Evolutionary conservation across 495 filamentous ascomycete species (phyloP).

Genomic region (Chaetomidium leptoderma): DNA sequence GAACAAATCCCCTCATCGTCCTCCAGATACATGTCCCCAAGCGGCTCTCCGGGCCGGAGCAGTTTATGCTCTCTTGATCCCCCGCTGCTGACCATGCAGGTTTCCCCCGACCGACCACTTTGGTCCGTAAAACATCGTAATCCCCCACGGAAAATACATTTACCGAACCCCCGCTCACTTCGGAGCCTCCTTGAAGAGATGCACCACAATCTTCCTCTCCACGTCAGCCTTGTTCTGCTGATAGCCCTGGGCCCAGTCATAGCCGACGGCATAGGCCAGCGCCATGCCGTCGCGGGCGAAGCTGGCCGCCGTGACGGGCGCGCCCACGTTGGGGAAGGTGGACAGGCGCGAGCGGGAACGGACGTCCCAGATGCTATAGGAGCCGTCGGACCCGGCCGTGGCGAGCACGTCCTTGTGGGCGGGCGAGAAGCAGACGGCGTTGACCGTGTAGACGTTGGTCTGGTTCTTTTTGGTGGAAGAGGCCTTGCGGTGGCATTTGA

Average conservation of each 20-base stretch:
- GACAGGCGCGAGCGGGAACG: conserved; percentile 81
- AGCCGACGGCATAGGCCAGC: conserved; percentile 87
- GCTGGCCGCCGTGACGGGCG: conserved; percentile 69
- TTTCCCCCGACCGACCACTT: neutral
- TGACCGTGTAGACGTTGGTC: conserved; percentile 82
- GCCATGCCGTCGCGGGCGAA: conserved; percentile 76
- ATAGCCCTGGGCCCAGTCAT: conserved; percentile 94
- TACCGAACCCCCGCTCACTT: conserved; percentile 30
- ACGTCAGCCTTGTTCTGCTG: conserved; percentile 62
- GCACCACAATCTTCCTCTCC: conserved; percentile 82
- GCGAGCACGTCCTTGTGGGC: conserved; percentile 75
- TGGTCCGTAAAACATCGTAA: neutral
- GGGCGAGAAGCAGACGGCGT: conserved; percentile 85
- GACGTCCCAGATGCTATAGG: conserved; percentile 90
- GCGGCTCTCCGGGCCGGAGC: neutral
- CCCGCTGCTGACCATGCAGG: neutral
- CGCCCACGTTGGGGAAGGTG: conserved; percentile 76
- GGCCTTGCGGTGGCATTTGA: conserved; percentile 86
- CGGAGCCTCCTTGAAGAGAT: conserved; percentile 74
- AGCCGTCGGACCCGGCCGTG: conserved; percentile 84
- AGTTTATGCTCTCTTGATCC: conserved; percentile 11
- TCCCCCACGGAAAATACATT: conserved; percentile 6
- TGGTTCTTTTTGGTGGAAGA: conserved; percentile 46
- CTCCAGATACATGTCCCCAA: neutral
- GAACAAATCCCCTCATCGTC: neutral